A percentile compares a stretch with the other conserved stretches of the same genome.
phyloP scores from a whole-genome alignment of 179 eudicot species.

The Silene noctiflora region DNA sequence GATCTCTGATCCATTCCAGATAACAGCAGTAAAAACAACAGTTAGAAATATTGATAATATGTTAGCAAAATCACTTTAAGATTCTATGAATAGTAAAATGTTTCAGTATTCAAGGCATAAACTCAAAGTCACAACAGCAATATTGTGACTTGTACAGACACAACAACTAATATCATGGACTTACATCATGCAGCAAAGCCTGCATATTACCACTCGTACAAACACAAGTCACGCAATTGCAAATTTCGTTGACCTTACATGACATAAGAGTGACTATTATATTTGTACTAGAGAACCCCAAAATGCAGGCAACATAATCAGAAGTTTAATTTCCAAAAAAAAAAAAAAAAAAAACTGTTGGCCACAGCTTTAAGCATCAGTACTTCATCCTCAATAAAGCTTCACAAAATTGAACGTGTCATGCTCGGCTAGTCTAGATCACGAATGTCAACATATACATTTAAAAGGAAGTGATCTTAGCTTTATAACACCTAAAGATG shows the following conservation, averaged over 20 bases:
- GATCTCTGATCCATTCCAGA: conserved; percentile 57
- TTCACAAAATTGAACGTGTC: neutral
- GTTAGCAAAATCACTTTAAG: neutral
- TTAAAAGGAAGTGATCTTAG: no score
- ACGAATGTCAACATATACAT: no score
- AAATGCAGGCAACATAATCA: neutral
- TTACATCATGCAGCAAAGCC: no score
- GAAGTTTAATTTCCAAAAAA: neutral
- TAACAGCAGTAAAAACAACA: conserved; percentile 2
- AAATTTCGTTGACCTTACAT: no score
- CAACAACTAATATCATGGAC: no score
- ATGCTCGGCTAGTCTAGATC: no score
- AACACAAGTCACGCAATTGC: neutral
- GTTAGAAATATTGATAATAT: conserved; percentile 5
- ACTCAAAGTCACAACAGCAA: neutral
- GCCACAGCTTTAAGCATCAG: neutral
- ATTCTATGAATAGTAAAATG: neutral
- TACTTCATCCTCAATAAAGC: neutral
- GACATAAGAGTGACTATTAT: no score
- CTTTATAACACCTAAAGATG: no score
- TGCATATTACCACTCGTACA: neutral
- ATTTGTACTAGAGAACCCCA: neutral
- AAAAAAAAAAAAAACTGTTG: neutral
- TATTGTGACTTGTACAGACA: no score
- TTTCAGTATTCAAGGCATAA: neutral